These are phyloP conservation scores for Aspergillus taichungensis DNA, from an alignment of 495 filamentous ascomycete species.

Conservation along the genomic window DNA sequence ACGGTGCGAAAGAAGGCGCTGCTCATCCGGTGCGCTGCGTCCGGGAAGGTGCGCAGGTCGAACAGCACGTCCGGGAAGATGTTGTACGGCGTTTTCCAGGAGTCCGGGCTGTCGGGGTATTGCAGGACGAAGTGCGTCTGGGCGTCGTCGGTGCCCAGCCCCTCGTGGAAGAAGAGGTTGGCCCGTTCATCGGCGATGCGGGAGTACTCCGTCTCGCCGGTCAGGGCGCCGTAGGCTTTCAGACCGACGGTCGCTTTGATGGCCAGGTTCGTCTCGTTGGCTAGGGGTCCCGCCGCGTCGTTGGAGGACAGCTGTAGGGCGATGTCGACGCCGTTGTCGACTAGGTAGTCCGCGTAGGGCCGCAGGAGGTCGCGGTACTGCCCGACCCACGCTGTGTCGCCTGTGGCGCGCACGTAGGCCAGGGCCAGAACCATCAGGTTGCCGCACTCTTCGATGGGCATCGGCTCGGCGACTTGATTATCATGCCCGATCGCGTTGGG, in stretches of 20 bases:
- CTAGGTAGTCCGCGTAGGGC: conserved; percentile 44
- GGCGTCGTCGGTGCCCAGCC: conserved; percentile 25
- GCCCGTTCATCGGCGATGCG: conserved; percentile 31
- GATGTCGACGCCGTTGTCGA: conserved; percentile 40
- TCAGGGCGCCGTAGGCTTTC: conserved; percentile 38
- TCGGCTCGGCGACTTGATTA: conserved; percentile 33
- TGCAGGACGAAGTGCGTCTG: conserved; percentile 38
- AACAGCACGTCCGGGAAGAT: conserved; percentile 38
- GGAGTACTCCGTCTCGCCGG: conserved; percentile 29
- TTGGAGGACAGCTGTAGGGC: conserved; percentile 45
- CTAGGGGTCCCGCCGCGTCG: conserved; percentile 40
- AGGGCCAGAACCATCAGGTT: conserved; percentile 37
- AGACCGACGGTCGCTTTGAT: conserved; percentile 50
- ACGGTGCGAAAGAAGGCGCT: conserved; percentile 30
- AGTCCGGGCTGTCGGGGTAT: conserved; percentile 25
- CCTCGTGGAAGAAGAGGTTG: conserved; percentile 28
- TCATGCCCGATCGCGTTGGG: conserved; percentile 43
- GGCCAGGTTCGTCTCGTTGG: conserved; percentile 49
- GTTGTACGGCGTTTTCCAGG: conserved; percentile 39
- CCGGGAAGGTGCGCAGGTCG: conserved; percentile 31
- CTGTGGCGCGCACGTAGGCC: conserved; percentile 34
- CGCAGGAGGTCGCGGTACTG: conserved; percentile 28
- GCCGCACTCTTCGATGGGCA: conserved; percentile 42
- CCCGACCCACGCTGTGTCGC: conserved; percentile 26
- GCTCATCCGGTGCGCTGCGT: conserved; percentile 29